These are phyloP conservation scores for Russula virescens DNA, from an alignment of 768 basidiomycete species.

Conservation along the genomic window DNA sequence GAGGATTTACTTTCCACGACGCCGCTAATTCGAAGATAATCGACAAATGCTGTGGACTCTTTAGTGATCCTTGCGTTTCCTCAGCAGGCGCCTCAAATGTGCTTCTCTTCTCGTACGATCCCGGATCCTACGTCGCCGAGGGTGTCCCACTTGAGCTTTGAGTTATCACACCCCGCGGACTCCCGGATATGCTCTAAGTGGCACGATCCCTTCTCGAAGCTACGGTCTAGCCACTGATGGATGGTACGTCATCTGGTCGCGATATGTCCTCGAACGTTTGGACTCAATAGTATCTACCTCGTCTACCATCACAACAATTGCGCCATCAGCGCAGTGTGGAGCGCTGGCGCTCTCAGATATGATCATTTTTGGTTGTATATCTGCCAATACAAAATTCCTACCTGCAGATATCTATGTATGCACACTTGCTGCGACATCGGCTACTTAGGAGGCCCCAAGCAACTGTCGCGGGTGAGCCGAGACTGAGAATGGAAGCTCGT, in stretches of 20 bases:
- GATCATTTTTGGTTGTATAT: neutral
- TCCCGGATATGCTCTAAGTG: slow-evolving; percentile 11
- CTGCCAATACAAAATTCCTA: neutral
- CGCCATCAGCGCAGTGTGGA: neutral
- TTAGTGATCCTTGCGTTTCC: slow-evolving; percentile 16
- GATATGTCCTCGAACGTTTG: neutral
- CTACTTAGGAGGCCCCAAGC: neutral
- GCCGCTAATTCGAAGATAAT: slow-evolving; percentile 12
- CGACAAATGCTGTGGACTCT: slow-evolving; percentile 12
- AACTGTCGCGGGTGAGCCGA: neutral
- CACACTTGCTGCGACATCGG: neutral
- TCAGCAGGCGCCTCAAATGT: neutral
- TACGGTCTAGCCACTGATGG: slow-evolving; percentile 4
- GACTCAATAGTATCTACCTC: neutral
- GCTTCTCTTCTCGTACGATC: slow-evolving; percentile 18
- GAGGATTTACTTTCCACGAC: slow-evolving; percentile 20
- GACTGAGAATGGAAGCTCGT: slow-evolving; percentile 1
- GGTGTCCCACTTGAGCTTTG: slow-evolving; percentile 1
- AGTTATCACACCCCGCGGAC: slow-evolving; percentile 15
- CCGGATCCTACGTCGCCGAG: slow-evolving; percentile 7
- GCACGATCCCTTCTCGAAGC: slow-evolving; percentile 10
- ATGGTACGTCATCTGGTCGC: neutral
- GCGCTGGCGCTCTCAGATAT: neutral
- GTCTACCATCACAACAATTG: neutral
- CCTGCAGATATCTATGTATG: neutral